Conservation (phyloP, 352 stramenopile species). For the Globisporangium nodosum region DNA sequence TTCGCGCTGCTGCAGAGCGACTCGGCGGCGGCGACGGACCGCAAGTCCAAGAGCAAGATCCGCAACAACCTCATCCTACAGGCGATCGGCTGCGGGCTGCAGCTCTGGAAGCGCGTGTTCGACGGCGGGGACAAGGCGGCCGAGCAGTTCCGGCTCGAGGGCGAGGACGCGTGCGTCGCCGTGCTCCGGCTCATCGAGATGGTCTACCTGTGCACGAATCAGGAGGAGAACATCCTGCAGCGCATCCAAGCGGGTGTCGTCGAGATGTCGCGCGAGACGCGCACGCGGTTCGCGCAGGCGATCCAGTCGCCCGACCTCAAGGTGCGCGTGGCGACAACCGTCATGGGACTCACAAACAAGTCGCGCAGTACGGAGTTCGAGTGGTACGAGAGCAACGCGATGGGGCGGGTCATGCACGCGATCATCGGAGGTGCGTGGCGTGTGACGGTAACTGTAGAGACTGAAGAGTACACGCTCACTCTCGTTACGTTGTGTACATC, state of each 20-base stretch:
- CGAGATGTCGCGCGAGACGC: constrained; percentile 43
- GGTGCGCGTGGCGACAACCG: constrained; percentile 47
- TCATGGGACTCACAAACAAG: constrained; percentile 72
- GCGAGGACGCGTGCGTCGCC: constrained; percentile 54
- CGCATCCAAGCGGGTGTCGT: constrained; percentile 54
- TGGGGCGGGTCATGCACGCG: constrained; percentile 48
- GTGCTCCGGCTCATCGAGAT: constrained; percentile 74
- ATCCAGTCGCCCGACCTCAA: constrained; percentile 61
- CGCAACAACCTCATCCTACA: constrained; percentile 72
- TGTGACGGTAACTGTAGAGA: not conserved
- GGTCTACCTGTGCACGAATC: constrained; percentile 67
- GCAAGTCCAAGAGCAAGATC: constrained; percentile 34
- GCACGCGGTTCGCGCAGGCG: constrained; percentile 52
- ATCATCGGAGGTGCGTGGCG: constrained; percentile 43
- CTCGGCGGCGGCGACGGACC: constrained; percentile 12
- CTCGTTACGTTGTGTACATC: not conserved
- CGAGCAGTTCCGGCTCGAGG: constrained; percentile 34
- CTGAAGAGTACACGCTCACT: not conserved
- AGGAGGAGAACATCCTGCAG: constrained; percentile 70
- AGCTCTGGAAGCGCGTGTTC: constrained; percentile 68
- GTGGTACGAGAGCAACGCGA: constrained; percentile 76
- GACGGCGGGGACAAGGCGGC: constrained; percentile 26
- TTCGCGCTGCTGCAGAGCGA: constrained; percentile 55
- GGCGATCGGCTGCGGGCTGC: constrained; percentile 39
- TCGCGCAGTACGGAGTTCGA: constrained; percentile 70